A percentile compares a stretch with the other conserved stretches of the same genome.
Evolutionary conservation across 2,329 filamentous ascomycete genomes (phyloP).

Genomic region (Trichophyton equinum): DNA sequence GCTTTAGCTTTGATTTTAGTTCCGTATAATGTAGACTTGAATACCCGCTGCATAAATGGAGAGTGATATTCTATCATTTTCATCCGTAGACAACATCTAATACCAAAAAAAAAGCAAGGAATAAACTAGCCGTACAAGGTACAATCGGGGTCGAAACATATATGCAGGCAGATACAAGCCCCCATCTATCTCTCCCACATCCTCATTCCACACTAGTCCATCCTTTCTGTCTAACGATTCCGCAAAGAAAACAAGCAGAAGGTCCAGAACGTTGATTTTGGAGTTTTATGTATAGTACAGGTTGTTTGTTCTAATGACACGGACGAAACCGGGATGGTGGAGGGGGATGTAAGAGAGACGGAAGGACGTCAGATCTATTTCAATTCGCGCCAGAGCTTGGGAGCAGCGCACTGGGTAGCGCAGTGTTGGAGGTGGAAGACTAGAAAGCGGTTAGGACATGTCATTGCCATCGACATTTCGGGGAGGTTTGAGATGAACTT

Average conservation of each 20-base stretch:
- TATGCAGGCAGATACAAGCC: neutral
- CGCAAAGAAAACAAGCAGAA: neutral
- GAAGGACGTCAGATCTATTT: constrained; percentile 1
- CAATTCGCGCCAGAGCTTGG: constrained; percentile 67
- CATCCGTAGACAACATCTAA: neutral
- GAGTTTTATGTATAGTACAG: constrained; percentile 1
- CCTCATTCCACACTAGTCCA: neutral
- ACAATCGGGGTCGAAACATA: neutral
- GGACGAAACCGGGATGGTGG: neutral
- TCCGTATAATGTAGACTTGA: no score
- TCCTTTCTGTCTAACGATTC: no score
- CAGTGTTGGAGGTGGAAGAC: constrained; percentile 99
- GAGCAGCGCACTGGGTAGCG: constrained; percentile 80
- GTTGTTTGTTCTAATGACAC: neutral
- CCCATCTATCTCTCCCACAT: neutral
- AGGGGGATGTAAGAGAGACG: neutral
- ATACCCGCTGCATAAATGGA: neutral
- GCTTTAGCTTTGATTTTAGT: no score
- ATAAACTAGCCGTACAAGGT: neutral
- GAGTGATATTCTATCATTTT: constrained; percentile 1
- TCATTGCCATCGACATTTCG: neutral
- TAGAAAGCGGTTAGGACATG: constrained; percentile 26
- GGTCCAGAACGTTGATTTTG: neutral
- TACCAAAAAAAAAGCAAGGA: no score
- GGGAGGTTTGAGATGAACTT: constrained; percentile 38